These are phyloP conservation scores for Penicillium sclerotiorum DNA, from an alignment of 2,329 filamentous ascomycete species.

Conservation along the genomic window DNA sequence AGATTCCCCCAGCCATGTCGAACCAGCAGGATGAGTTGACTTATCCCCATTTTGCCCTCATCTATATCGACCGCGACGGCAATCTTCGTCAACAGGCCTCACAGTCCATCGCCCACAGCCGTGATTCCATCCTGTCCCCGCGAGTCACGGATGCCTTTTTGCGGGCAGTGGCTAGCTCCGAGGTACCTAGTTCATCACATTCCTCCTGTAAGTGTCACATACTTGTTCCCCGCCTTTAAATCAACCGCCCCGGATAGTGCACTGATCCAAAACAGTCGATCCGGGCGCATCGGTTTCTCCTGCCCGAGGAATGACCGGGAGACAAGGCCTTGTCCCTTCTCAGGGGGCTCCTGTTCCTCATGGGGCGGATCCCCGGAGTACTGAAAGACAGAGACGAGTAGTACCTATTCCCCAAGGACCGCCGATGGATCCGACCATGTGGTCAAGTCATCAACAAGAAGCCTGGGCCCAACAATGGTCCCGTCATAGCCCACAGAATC, in stretches of 20 bases:
- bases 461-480: slow-evolving; percentile 11
- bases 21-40: slow-evolving; percentile 24
- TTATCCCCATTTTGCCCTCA: slow-evolving; percentile 35
- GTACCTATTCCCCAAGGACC: background rate
- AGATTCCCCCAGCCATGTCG: slow-evolving; percentile 18
- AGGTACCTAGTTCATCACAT: slow-evolving; percentile 20
- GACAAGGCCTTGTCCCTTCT: slow-evolving; percentile 2
- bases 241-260: background rate
- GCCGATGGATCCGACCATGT: slow-evolving; percentile 10
- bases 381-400: slow-evolving; percentile 4
- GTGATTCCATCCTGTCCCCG: slow-evolving; percentile 31
- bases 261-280: slow-evolving; percentile 8
- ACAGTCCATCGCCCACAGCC: slow-evolving; percentile 31
- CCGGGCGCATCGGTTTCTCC: slow-evolving; percentile 2
- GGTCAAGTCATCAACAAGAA: slow-evolving; percentile 11
- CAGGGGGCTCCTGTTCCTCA: slow-evolving; percentile 6
- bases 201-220: slow-evolving; percentile 21
- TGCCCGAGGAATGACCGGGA: slow-evolving; percentile 1
- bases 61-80: slow-evolving; percentile 34
- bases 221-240: background rate
- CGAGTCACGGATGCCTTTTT: slow-evolving; percentile 34
- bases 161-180: slow-evolving; percentile 32
- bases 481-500: slow-evolving; percentile 2
- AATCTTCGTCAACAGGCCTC: slow-evolving; percentile 36
- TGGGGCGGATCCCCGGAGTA: background rate